Percentiles rank a stretch among this genome's conserved stretches.
phyloP scores from a whole-genome alignment of 306 rosid genomes.

The Cyclanthera cordifolia region DNA sequence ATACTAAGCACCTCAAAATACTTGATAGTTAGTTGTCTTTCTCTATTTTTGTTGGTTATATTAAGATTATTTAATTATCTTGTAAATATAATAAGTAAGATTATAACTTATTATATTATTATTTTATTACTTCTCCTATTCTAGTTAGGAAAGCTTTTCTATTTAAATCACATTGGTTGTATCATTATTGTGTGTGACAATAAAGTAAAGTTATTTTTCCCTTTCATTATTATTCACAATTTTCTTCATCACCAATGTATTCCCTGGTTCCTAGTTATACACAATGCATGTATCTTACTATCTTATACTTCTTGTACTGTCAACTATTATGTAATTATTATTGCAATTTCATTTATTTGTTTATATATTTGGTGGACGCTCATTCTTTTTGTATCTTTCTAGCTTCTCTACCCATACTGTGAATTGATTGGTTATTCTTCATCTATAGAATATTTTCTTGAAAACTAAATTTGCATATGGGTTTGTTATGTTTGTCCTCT shows the following conservation, averaged over 20 bases:
- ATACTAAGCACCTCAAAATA: background rate
- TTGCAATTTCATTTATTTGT: background rate
- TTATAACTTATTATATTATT: too few relatives aligned
- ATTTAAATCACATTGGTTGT: too few relatives aligned
- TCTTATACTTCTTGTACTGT: constrained; percentile 1
- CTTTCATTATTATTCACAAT: too few relatives aligned
- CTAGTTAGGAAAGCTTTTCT: too few relatives aligned
- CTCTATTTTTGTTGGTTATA: too few relatives aligned
- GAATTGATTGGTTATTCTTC: background rate
- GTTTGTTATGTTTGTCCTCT: background rate
- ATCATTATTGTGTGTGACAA: too few relatives aligned
- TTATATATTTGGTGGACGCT: background rate
- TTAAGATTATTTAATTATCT: too few relatives aligned
- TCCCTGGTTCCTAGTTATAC: background rate
- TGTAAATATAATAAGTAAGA: too few relatives aligned
- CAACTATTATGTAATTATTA: constrained; percentile 1
- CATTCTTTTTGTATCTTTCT: background rate
- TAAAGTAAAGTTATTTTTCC: too few relatives aligned
- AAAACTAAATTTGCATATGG: background rate
- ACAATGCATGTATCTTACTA: background rate
- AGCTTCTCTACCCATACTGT: too few relatives aligned
- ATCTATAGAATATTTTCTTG: background rate
- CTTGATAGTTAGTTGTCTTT: background rate
- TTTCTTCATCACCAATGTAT: background rate
- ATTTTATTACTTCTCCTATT: too few relatives aligned